phyloP scores from a whole-genome alignment of 2,329 filamentous ascomycete genomes.

The Westerdykella aurantiaca region DNA sequence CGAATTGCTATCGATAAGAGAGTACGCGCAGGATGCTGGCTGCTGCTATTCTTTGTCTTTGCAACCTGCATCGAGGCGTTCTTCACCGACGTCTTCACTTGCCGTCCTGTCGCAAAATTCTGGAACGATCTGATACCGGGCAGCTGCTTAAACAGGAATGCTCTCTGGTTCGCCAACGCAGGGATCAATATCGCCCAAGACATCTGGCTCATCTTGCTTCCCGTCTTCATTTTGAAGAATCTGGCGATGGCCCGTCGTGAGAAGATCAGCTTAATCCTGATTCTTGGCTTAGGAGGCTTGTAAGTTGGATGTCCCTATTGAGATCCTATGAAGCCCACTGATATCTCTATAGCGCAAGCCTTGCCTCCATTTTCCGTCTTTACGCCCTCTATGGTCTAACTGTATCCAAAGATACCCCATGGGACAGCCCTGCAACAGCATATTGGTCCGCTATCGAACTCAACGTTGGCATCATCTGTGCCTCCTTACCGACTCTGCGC shows the following conservation, averaged over 20 bases:
- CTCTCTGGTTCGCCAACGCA: conserved; percentile 14
- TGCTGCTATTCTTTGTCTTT: conserved; percentile 6
- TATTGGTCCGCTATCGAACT: conserved; percentile 28
- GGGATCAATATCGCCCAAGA: conserved; percentile 13
- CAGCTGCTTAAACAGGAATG: conserved; percentile 10
- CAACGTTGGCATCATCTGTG: conserved; percentile 27
- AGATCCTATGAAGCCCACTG: not conserved
- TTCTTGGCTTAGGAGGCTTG: conserved; percentile 31
- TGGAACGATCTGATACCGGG: conserved; percentile 14
- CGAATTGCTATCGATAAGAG: conserved; percentile 9
- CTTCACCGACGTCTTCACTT: conserved; percentile 10
- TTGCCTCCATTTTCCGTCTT: conserved; percentile 16
- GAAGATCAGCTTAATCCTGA: conserved; percentile 23
- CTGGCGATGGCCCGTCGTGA: conserved; percentile 19
- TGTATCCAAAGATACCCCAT: conserved; percentile 20
- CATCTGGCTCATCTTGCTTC: conserved; percentile 11
- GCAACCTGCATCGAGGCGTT: conserved; percentile 7
- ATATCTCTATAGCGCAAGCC: conserved; percentile 12
- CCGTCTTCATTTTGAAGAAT: conserved; percentile 15
- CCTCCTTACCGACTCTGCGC: conserved; percentile 26
- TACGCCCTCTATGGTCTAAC: conserved; percentile 18
- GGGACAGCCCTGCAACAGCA: conserved; percentile 23
- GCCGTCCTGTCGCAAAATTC: conserved; percentile 14
- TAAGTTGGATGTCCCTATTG: conserved; percentile 7
- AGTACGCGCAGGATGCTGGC: conserved; percentile 7